Percentiles rank a stretch among this genome's conserved stretches.
Conservation (phyloP, 306 rosid species). For the Mimosa pudica region DNA sequence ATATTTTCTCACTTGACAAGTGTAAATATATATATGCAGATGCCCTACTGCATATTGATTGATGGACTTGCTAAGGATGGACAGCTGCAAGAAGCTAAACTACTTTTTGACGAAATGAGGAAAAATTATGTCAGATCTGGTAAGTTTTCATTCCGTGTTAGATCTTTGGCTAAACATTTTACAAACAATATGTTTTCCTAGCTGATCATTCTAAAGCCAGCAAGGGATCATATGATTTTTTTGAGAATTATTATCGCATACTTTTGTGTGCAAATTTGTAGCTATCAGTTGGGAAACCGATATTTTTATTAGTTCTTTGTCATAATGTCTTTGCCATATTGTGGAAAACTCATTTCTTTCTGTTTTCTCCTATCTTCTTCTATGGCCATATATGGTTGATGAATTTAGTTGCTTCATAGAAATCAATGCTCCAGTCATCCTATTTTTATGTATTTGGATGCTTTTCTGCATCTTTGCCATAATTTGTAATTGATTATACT, state of each 20-base stretch:
- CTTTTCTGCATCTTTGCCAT: conserved; percentile 16
- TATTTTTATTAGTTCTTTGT: conserved; percentile 11
- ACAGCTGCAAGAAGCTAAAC: conserved; percentile 66
- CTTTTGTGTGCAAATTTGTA: not conserved
- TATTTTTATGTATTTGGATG: not conserved
- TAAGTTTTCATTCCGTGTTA: conserved; percentile 40
- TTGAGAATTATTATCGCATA: conserved; percentile 7
- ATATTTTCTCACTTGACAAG: conserved; percentile 20
- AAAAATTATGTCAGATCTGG: conserved; percentile 65
- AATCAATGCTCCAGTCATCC: not conserved
- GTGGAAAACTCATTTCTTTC: not conserved
- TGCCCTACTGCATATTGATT: conserved; percentile 86
- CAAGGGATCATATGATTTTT: conserved; percentile 15
- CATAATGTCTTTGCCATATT: not conserved
- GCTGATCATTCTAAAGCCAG: conserved; percentile 21
- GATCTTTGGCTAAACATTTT: conserved; percentile 29
- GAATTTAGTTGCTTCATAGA: not conserved
- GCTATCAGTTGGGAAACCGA: conserved; percentile 3
- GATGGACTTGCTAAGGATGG: conserved; percentile 86
- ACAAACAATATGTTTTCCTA: not conserved
- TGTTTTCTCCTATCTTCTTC: conserved; percentile 7
- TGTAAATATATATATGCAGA: conserved; percentile 48
- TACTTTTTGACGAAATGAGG: conserved; percentile 70
- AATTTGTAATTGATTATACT: conserved; percentile 15
- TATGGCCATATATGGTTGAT: not conserved